Evolutionary conservation across 2,329 filamentous ascomycete genomes (phyloP), one percentile per base, ranked within the genome.

Genomic region (Lithohypha guttulata): DNA sequence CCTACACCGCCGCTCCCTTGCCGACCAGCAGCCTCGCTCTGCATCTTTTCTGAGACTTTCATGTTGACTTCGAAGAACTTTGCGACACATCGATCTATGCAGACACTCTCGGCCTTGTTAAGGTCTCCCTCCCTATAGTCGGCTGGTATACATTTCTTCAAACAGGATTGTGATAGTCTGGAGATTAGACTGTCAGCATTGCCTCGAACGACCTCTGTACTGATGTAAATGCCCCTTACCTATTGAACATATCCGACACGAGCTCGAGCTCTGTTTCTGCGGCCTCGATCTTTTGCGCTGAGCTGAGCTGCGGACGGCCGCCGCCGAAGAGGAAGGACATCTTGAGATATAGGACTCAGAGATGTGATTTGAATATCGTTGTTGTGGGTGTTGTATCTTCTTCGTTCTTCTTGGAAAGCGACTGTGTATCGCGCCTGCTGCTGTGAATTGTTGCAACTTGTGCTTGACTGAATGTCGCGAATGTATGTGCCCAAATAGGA

Each of bases 51-150:
- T 56, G 83, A 89, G 44, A 96, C 84, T 71, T 95, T 96, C 71
- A 94, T 79, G 63, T 94, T 93, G 57, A 94, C 87, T 55, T 96
- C 89, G 68, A 98, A 95, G 71, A 96, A 98, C 71, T 98, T 98
- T 59, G 83, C 75, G 42, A 93, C 84, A 68, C 93, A 98, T 57
- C 91, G 84, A 69, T 98, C 91, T 53, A 98, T 79, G 70, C 93
- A 98, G 54, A 98, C 91, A 53, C 82, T 86, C 68, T 98, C 91
- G 72, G 87, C 93, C 71, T 98, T 98, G 77, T 95, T 94, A 57
- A 98, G 79, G 55, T 98, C 89, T 62, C 76, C 78, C 70, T 98
- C 91, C 61, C 86, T 85, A 77, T 96, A 98, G 55, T 89, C 79
- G 57, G 69, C 72, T 47, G 89, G 89, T 53, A 98, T 76, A 68